These are phyloP conservation scores for Malassezia cuniculi DNA, from an alignment of 1,284 basidiomycete genomes.

Conservation along the genomic window DNA sequence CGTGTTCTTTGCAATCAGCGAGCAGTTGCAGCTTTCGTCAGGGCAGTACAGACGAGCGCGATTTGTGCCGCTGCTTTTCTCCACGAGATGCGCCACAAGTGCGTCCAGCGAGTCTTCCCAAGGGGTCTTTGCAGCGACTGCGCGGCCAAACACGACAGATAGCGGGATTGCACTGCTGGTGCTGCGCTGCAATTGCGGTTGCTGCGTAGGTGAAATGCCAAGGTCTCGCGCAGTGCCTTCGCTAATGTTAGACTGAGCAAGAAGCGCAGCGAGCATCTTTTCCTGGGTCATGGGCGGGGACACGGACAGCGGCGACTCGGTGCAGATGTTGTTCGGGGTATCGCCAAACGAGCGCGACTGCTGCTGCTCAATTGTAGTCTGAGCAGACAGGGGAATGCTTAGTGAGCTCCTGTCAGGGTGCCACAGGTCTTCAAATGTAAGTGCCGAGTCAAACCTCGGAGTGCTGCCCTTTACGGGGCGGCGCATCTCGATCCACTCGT, in stretches of 20 bases:
- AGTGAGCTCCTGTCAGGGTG: too few relatives aligned
- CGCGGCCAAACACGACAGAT: conserved; percentile 36
- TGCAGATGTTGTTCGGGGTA: background rate
- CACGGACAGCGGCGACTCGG: background rate
- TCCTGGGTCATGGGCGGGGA: conserved; percentile 2
- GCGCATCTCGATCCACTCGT: conserved; percentile 40
- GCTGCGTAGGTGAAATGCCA: background rate
- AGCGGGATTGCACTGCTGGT: conserved; percentile 3
- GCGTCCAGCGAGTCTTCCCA: conserved; percentile 35
- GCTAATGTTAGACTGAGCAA: background rate
- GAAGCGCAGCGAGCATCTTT: conserved; percentile 3
- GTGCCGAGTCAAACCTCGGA: background rate
- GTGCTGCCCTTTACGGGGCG: conserved; percentile 17
- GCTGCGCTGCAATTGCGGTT: background rate
- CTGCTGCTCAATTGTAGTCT: too few relatives aligned
- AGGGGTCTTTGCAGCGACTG: conserved; percentile 39
- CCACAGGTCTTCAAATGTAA: too few relatives aligned
- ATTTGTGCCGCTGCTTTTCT: conserved; percentile 26
- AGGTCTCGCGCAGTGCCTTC: conserved; percentile 12
- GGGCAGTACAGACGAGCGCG: conserved; percentile 37
- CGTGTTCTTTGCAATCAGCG: conserved; percentile 21
- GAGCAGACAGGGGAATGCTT: too few relatives aligned
- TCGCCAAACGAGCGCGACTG: too few relatives aligned
- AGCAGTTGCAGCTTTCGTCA: conserved; percentile 34
- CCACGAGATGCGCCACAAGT: conserved; percentile 37